Percentiles rank a stretch among this genome's conserved stretches.
Evolutionary conservation across 306 rosid genomes (phyloP).

Genomic region (Lupinus albus): DNA sequence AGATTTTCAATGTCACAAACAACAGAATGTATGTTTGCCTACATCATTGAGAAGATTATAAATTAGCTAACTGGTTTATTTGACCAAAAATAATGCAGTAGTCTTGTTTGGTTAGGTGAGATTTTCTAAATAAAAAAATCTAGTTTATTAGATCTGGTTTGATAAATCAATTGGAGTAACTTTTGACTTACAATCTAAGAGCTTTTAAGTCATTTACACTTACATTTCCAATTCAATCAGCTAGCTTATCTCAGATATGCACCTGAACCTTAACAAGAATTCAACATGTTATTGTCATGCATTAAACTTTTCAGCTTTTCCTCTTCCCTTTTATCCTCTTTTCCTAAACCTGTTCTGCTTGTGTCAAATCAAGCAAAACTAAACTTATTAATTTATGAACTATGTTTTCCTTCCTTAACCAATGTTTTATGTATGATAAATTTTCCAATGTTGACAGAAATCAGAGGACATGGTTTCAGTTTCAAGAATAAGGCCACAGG

Average conservation of each 20-base stretch:
- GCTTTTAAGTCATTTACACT: too few relatives aligned
- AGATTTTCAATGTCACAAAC: too few relatives aligned
- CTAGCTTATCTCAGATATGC: neutral
- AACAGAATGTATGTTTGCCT: too few relatives aligned
- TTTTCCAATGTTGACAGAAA: slow-evolving; percentile 52
- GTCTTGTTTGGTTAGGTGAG: too few relatives aligned
- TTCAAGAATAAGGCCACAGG: slow-evolving; percentile 52
- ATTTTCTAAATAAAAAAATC: too few relatives aligned
- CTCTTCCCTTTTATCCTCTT: neutral
- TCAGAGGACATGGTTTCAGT: slow-evolving; percentile 81
- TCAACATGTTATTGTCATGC: neutral
- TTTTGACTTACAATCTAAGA: too few relatives aligned
- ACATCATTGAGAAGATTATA: too few relatives aligned
- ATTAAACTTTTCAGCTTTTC: neutral
- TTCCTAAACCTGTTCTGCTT: neutral
- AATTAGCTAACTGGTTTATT: too few relatives aligned
- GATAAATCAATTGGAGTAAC: too few relatives aligned
- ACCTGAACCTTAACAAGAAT: neutral
- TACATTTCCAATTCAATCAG: too few relatives aligned
- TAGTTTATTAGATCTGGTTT: too few relatives aligned
- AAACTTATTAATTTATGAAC: neutral
- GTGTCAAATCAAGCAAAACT: neutral
- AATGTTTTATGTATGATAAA: neutral
- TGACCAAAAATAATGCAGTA: too few relatives aligned
- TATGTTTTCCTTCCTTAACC: neutral